Base-by-base conservation (phyloP, 768 basidiomycete genomes). In the Strobilomyces dryophilus region DNA sequence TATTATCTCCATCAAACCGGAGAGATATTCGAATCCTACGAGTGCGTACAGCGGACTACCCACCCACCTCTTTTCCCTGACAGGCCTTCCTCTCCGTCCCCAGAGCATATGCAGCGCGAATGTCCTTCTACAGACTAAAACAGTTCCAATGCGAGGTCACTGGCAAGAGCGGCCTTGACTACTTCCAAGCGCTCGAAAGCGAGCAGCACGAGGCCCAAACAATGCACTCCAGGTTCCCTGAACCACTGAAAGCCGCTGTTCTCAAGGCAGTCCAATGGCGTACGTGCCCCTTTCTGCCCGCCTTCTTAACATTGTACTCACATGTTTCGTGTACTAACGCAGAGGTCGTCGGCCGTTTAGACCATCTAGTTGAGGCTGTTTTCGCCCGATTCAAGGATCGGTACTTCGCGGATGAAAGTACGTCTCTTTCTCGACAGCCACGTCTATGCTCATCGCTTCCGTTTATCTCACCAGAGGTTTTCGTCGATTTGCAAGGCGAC, bases 71-170 rank as follows among this genome's bases (percentile, higher is more conserved):
- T 60, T 57, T 62, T 62, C 49, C 45, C 52, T 52, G 69, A 61
- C 52, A 56, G 51, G 39, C 61, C 45, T 36, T 47, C 50, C 44
- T 32, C 47, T 54, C 21, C 46, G 43, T 44, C 47, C 56, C 45
- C 64, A 81, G 79, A 63, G 84, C 91, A 21, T 98, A 95, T 75
- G 83, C 89, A 42, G 83, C 90, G 32, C 87, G 95, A 63, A 89
- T 95, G 82, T 87, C 90, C 55, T 98, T 97, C 77, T 97, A 97
- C 76, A 82, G 85, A 50, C 80, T 91, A 54, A 93, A 92, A 66
- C 87, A 94, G 65, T 98, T 98, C 73, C 92, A 95, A 66, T 98
- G 95, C 69, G 95, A 98, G 75, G 92, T 95, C 64, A 93, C 92
- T 32, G 93, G 95, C 71, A 95, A 93, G 75, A 88, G 90, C 60